Percentiles rank a stretch among this genome's conserved stretches.
These are phyloP conservation scores for Pichia sporocuriosa DNA, from an alignment of 805 yeast species.

Conservation along the genomic window DNA sequence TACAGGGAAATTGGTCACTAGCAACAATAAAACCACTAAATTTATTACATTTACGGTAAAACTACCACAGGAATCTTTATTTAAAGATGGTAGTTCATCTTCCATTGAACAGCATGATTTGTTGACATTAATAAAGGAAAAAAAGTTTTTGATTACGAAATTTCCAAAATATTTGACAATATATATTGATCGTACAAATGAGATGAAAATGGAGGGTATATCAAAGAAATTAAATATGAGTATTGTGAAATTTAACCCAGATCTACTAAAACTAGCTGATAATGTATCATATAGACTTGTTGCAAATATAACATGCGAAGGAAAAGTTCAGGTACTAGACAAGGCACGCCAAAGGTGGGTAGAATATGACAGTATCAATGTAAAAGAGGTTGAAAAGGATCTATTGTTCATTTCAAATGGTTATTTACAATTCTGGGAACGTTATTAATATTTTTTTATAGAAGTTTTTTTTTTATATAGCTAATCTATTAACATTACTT, in stretches of 20 bases:
- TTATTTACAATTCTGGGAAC: constrained; percentile 63
- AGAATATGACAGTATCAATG: constrained; percentile 47
- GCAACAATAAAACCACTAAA: constrained; percentile 24
- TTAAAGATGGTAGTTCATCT: constrained; percentile 39
- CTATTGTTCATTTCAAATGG: constrained; percentile 56
- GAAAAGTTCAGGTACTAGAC: constrained; percentile 46
- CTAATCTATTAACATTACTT: constrained; percentile 83
- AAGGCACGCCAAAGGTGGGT: constrained; percentile 43
- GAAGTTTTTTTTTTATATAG: no score
- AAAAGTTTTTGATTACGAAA: constrained; percentile 33
- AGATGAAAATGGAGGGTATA: constrained; percentile 26
- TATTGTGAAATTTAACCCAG: constrained; percentile 51
- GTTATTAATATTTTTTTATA: not conserved
- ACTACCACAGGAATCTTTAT: constrained; percentile 51
- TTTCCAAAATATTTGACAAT: constrained; percentile 52
- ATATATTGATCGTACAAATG: constrained; percentile 46
- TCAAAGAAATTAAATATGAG: constrained; percentile 47
- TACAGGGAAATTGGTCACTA: constrained; percentile 44
- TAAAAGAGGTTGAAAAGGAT: constrained; percentile 45
- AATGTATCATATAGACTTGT: constrained; percentile 36
- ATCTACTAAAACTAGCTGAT: constrained; percentile 24
- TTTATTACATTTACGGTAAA: constrained; percentile 55
- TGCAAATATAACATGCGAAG: constrained; percentile 41
- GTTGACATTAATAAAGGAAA: constrained; percentile 36
- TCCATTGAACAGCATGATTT: constrained; percentile 49